phyloP scores from a whole-genome alignment of 306 rosid species.

The Hippophae rhamnoides region DNA sequence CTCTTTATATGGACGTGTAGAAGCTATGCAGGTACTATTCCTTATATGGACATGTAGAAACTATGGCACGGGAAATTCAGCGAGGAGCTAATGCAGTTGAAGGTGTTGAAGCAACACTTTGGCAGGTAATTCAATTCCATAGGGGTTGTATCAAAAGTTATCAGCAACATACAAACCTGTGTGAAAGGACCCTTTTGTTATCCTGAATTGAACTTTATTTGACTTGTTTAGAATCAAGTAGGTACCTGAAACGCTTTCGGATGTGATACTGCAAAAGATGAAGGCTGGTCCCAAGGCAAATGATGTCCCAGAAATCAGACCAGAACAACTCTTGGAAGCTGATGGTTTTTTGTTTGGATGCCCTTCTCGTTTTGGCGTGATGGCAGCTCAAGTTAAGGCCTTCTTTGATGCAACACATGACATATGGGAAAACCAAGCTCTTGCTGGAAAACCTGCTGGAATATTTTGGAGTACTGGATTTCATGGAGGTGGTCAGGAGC shows the following conservation, averaged over 20 bases:
- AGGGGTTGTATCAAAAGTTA: conserved; percentile 10
- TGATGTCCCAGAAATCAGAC: conserved; percentile 68
- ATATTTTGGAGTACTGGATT: conserved; percentile 97
- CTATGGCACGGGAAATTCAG: conserved; percentile 75
- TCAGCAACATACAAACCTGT: neutral
- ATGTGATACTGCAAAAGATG: conserved; percentile 53
- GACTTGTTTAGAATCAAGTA: conserved; percentile 30
- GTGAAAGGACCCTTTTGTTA: conserved; percentile 1
- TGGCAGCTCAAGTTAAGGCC: conserved; percentile 83
- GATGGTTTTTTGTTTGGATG: conserved; percentile 84
- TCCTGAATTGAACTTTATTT: conserved; percentile 13
- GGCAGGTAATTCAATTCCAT: conserved; percentile 44
- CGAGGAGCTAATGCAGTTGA: conserved; percentile 71
- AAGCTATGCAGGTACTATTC: conserved; percentile 57
- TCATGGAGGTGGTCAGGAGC: conserved; percentile 93
- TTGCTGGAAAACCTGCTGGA: conserved; percentile 97
- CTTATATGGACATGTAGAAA: conserved; percentile 76
- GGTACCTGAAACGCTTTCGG: conserved; percentile 78
- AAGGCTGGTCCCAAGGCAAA: conserved; percentile 61
- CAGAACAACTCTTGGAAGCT: conserved; percentile 75
- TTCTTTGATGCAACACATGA: conserved; percentile 66
- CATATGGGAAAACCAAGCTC: conserved; percentile 74
- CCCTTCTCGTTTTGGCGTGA: conserved; percentile 91
- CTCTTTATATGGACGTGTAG: neutral
- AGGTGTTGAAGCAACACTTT: conserved; percentile 83